These are phyloP conservation scores for Leishmania aethiopica DNA, from an alignment of 208 protist species.

Conservation along the genomic window DNA sequence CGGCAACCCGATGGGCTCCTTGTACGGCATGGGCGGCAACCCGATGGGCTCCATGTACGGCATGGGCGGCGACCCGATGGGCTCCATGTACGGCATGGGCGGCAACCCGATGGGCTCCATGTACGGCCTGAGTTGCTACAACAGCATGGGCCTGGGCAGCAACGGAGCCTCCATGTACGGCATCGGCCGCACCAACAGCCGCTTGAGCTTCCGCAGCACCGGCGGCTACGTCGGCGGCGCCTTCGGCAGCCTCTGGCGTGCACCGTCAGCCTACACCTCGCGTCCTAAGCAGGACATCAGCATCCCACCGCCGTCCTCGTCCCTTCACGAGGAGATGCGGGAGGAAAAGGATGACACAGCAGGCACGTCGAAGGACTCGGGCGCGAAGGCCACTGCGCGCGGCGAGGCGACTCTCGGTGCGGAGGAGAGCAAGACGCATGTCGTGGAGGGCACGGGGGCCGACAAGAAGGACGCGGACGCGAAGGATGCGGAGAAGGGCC, in stretches of 20 bases:
- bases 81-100: conserved; percentile 24
- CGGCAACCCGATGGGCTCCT: conserved; percentile 16
- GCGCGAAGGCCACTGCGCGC: background rate
- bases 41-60: conserved; percentile 8
- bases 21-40: conserved; percentile 23
- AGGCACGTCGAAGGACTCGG: background rate
- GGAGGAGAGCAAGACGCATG: conserved; percentile 6
- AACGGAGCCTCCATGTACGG: conserved; percentile 39
- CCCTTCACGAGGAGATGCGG: conserved; percentile 18
- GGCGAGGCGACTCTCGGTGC: conserved; percentile 1
- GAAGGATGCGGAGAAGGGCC: conserved; percentile 2
- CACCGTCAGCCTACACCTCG: conserved; percentile 21
- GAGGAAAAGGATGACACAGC: background rate
- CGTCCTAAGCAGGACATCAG: conserved; percentile 31
- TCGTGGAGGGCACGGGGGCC: conserved; percentile 6
- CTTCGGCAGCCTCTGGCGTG: conserved; percentile 40
- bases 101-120: conserved; percentile 10
- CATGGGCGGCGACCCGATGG: background rate
- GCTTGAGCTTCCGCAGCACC: conserved; percentile 27
- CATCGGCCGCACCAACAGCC: conserved; percentile 24
- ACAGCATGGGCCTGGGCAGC: conserved; percentile 19
- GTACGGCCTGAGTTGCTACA: conserved; percentile 11
- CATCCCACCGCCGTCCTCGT: conserved; percentile 35
- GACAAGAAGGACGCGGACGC: conserved; percentile 7
- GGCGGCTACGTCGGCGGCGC: conserved; percentile 39